A percentile compares a stretch with the other conserved stretches of the same genome.
Evolutionary conservation across 371 early-diverging fungal species (phyloP).

Genomic region (Mucor plumbeus): DNA sequence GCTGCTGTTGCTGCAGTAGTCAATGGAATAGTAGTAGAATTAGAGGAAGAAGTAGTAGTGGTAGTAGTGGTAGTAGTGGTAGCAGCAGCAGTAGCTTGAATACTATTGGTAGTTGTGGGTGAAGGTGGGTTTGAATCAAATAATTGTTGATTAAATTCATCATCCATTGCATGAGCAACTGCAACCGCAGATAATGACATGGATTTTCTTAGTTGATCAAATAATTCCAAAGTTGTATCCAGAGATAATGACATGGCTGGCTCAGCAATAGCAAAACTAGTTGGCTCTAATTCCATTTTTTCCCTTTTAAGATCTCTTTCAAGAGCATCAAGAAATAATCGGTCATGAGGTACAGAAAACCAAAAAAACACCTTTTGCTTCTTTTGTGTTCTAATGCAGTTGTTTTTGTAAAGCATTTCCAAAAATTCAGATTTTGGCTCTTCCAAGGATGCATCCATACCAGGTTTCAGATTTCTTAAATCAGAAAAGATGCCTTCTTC

Average conservation of each 20-base stretch:
- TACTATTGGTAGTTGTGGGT: conserved; percentile 6
- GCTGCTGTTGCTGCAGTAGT: conserved; percentile 12
- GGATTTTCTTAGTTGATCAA: conserved; percentile 59
- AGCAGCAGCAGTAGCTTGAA: conserved; percentile 8
- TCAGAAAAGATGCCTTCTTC: conserved; percentile 99
- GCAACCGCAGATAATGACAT: conserved; percentile 47
- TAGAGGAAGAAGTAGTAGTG: not conserved
- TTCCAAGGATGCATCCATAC: conserved; percentile 95
- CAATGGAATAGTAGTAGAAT: conserved; percentile 1
- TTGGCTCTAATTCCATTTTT: conserved; percentile 79
- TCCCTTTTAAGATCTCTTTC: conserved; percentile 98
- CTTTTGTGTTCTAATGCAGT: conserved; percentile 99
- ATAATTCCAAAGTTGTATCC: conserved; percentile 62
- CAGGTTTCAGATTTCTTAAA: conserved; percentile 97
- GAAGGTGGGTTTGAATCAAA: conserved; percentile 55
- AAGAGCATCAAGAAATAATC: conserved; percentile 95
- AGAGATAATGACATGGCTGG: conserved; percentile 64
- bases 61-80: conserved; percentile 3
- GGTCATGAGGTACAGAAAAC: conserved; percentile 98
- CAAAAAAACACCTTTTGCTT: conserved; percentile 99
- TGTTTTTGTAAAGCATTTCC: conserved; percentile 97
- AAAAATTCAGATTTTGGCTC: conserved; percentile 97
- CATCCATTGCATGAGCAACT: conserved; percentile 36
- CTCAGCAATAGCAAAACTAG: conserved; percentile 69
- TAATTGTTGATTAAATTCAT: conserved; percentile 18